Percentiles rank a stretch among this genome's conserved stretches.
Evolutionary conservation across 2,329 filamentous ascomycete genomes (phyloP).

Genomic region (Paecilomyces fulvus): DNA sequence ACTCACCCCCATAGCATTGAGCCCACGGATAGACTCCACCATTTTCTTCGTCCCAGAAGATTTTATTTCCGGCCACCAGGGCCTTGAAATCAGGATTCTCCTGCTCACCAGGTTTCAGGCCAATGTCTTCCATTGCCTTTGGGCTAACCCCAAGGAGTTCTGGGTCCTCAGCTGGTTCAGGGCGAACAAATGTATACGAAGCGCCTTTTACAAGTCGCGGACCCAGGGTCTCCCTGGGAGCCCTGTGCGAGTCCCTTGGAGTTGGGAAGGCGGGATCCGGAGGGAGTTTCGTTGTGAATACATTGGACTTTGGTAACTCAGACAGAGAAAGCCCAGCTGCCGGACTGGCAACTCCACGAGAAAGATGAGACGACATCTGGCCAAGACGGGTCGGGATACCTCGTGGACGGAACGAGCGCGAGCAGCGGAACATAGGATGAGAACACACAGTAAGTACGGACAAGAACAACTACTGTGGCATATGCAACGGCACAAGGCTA

Average conservation of each 20-base stretch:
- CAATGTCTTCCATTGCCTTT: constrained; percentile 71
- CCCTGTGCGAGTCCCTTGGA: constrained; percentile 70
- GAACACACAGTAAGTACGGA: background rate
- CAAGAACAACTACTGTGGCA: background rate
- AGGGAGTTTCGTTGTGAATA: constrained; percentile 60
- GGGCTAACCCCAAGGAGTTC: constrained; percentile 76
- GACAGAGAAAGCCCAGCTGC: constrained; percentile 27
- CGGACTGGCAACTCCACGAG: constrained; percentile 11
- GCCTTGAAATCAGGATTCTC: constrained; percentile 65
- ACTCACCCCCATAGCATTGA: constrained; percentile 81
- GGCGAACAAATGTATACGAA: constrained; percentile 83
- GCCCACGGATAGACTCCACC: constrained; percentile 95
- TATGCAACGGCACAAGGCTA: background rate
- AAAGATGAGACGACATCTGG: constrained; percentile 40
- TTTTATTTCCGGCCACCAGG: constrained; percentile 71
- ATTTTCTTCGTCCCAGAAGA: constrained; percentile 64
- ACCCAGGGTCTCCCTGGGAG: constrained; percentile 64
- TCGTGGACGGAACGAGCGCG: constrained; percentile 8
- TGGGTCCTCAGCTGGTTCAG: constrained; percentile 60
- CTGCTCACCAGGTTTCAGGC: constrained; percentile 60
- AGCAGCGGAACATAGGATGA: constrained; percentile 16
- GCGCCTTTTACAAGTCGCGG: constrained; percentile 80
- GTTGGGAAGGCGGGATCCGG: constrained; percentile 72
- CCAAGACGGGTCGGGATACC: constrained; percentile 24
- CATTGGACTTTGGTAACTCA: constrained; percentile 55